A percentile compares a stretch with the other conserved stretches of the same genome.
These are phyloP conservation scores for Dactylellina sp. DNA, from an alignment of 2,329 filamentous ascomycete genomes.

Conservation along the genomic window DNA sequence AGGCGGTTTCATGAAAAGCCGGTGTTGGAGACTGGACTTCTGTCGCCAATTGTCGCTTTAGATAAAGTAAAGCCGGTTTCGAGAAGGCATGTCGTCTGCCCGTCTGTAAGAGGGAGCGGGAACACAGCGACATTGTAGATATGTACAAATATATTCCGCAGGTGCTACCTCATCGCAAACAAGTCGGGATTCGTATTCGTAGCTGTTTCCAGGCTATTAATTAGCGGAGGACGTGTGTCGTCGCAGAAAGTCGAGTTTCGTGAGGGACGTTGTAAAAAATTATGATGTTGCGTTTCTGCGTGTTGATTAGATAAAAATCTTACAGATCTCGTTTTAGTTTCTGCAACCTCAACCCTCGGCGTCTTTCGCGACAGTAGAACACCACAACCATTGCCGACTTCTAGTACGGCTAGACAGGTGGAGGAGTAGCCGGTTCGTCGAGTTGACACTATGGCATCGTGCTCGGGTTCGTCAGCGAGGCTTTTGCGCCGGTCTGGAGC, in stretches of 20 bases:
- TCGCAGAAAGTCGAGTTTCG: background rate
- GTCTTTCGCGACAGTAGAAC: constrained; percentile 6
- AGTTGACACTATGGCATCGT: constrained; percentile 36
- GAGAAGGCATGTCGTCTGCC: constrained; percentile 38
- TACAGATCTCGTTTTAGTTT: constrained; percentile 13
- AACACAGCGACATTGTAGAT: constrained; percentile 45
- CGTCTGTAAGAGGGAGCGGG: constrained; percentile 39
- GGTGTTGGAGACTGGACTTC: constrained; percentile 39
- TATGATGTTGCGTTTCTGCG: constrained; percentile 47
- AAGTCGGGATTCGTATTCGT: background rate
- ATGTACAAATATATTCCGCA: background rate
- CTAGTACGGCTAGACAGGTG: constrained; percentile 5
- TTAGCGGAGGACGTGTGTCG: constrained; percentile 14
- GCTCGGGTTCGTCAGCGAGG: constrained; percentile 51
- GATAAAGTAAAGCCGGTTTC: constrained; percentile 40
- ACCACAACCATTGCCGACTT: constrained; percentile 2
- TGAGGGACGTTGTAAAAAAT: constrained; percentile 23
- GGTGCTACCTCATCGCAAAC: constrained; percentile 32
- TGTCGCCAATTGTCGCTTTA: constrained; percentile 47
- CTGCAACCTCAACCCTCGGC: constrained; percentile 21
- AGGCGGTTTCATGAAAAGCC: constrained; percentile 38
- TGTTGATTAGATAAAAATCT: constrained; percentile 53
- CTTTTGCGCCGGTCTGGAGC: constrained; percentile 44
- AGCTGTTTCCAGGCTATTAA: constrained; percentile 4
- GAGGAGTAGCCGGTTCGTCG: constrained; percentile 11